Percentiles rank a stretch among this genome's conserved stretches.
phyloP scores from a whole-genome alignment of 768 basidiomycete species.

The Termitomyces sp. region DNA sequence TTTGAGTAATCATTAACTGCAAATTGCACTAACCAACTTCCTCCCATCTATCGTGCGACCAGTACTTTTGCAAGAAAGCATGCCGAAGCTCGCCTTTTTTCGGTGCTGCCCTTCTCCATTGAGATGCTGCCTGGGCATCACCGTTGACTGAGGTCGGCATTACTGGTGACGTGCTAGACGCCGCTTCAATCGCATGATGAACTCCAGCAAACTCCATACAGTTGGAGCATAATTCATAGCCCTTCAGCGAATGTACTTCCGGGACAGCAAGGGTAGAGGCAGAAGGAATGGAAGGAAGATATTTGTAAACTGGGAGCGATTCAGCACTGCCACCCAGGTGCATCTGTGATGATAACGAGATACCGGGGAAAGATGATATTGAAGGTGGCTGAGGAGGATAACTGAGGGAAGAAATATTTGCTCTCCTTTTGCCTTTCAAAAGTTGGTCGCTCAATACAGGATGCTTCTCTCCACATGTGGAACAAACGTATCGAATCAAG shows the following conservation, averaged over 20 bases:
- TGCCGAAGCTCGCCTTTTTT: constrained; percentile 78
- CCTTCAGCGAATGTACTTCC: constrained; percentile 23
- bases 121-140: constrained; percentile 46
- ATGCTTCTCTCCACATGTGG: constrained; percentile 77
- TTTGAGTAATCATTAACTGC: not conserved
- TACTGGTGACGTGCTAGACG: constrained; percentile 41
- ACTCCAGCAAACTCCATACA: constrained; percentile 80
- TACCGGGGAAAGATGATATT: constrained; percentile 19
- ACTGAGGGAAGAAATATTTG: constrained; percentile 16
- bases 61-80: constrained; percentile 81
- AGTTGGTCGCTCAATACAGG: constrained; percentile 26
- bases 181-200: constrained; percentile 64
- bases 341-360: constrained; percentile 29
- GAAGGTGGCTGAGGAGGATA: constrained; percentile 30
- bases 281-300: constrained; percentile 37
- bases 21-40: constrained; percentile 65
- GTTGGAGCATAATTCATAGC: constrained; percentile 80
- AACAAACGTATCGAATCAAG: constrained; percentile 85
- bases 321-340: constrained; percentile 24
- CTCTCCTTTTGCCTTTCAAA: constrained; percentile 49
- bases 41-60: constrained; percentile 81
- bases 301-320: constrained; percentile 26
- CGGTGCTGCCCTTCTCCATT: constrained; percentile 63
- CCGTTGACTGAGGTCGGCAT: constrained; percentile 42
- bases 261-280: constrained; percentile 20